Evolutionary conservation across 179 eudicot species (phyloP).

Genomic region (Camellia oleifera): DNA sequence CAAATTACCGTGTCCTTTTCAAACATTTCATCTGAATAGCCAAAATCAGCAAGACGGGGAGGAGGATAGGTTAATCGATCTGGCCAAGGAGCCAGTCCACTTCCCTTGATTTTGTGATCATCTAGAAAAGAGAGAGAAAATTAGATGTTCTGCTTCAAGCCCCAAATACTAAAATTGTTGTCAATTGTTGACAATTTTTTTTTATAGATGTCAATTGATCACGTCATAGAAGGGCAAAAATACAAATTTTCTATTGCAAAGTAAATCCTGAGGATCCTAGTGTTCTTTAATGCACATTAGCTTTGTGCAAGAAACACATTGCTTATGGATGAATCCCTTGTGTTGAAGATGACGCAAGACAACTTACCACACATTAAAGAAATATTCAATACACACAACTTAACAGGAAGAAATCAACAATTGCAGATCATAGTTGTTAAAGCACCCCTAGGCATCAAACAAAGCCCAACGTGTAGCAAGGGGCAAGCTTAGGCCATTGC

Average conservation of each 20-base stretch:
- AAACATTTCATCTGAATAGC: constrained; percentile 76
- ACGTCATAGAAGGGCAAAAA: not conserved
- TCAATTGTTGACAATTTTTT: not conserved
- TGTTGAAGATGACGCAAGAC: not conserved
- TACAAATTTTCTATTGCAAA: not conserved
- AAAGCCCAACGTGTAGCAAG: not conserved
- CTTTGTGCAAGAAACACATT: not conserved
- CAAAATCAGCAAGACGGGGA: constrained; percentile 96
- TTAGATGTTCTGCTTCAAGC: not conserved
- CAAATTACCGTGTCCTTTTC: constrained; percentile 79
- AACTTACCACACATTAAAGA: not conserved
- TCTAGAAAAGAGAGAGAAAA: constrained; percentile 38
- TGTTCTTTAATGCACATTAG: not conserved
- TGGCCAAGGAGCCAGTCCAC: constrained; percentile 97
- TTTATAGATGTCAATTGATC: not conserved
- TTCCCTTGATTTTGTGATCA: constrained; percentile 76
- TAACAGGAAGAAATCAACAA: not conserved
- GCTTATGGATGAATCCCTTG: not conserved
- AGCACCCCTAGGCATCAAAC: not conserved
- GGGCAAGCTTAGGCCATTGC: not conserved
- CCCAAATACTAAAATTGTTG: not conserved
- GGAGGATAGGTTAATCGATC: constrained; percentile 88
- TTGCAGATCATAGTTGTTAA: not conserved
- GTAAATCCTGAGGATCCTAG: not conserved
- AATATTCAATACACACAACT: not conserved